Percentiles rank a stretch among this genome's conserved stretches.
These are phyloP conservation scores for Creolimax fragrantissima DNA, from an alignment of 78 protist species.

Conservation along the genomic window DNA sequence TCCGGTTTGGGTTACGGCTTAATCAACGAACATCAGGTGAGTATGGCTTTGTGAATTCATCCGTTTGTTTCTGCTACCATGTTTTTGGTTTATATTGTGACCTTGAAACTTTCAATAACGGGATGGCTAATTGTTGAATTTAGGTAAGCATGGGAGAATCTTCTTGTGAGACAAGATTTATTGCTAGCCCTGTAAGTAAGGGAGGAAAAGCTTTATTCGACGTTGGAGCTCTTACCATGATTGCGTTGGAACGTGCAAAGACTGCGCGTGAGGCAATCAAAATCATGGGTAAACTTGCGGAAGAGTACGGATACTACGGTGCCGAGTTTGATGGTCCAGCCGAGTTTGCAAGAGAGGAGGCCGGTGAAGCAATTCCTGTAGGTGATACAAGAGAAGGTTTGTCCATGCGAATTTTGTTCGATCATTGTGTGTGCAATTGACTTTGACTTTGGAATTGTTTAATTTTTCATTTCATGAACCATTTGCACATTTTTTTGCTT, in stretches of 20 bases:
- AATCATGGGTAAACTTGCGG: slow-evolving; percentile 41
- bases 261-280: slow-evolving; percentile 25
- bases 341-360: background rate
- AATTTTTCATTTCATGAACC: no score
- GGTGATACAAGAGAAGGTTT: slow-evolving; percentile 26
- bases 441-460: no score
- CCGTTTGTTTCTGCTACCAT: no score
- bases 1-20: background rate
- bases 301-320: slow-evolving; percentile 35
- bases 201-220: slow-evolving; percentile 6
- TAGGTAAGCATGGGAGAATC: background rate
- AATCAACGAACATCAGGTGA: background rate
- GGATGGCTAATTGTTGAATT: no score
- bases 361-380: slow-evolving; percentile 37
- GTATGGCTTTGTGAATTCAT: background rate
- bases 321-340: background rate
- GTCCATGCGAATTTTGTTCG: background rate
- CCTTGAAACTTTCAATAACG: no score
- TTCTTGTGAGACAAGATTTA: background rate
- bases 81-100: no score
- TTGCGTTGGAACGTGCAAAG: slow-evolving; percentile 36
- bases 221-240: slow-evolving; percentile 18
- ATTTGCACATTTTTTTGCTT: no score
- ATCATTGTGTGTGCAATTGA: background rate
- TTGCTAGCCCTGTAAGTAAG: background rate